A percentile compares a stretch with the other conserved stretches of the same genome.
phyloP scores from a whole-genome alignment of 2,329 filamentous ascomycete genomes.

The Polychaeton citri region DNA sequence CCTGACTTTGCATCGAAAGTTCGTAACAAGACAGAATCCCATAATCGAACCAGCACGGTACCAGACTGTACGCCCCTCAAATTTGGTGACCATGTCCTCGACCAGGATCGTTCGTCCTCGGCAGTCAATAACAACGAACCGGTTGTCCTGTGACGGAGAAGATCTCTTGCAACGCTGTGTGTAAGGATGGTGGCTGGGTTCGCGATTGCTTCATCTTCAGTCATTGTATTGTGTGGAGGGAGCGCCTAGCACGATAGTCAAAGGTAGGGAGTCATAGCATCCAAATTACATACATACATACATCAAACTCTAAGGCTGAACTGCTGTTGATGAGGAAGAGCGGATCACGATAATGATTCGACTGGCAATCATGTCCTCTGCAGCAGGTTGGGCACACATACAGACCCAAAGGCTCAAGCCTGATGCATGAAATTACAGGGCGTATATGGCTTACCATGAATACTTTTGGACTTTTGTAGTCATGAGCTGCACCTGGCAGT shows the following conservation, averaged over 20 bases:
- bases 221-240: not conserved
- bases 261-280: no score
- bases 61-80: not conserved
- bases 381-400: not conserved
- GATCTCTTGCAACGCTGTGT: not conserved
- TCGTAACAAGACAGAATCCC: slow-evolving; percentile 3
- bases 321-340: not conserved
- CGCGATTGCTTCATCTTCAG: not conserved
- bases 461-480: no score
- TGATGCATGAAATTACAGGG: not conserved
- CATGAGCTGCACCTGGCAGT: no score
- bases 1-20: slow-evolving; percentile 7
- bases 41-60: slow-evolving; percentile 1
- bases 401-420: not conserved
- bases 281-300: no score
- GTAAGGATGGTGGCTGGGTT: not conserved
- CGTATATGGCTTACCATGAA: no score
- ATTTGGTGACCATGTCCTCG: not conserved
- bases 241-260: not conserved
- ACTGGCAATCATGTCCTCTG: not conserved
- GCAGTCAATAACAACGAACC: not conserved
- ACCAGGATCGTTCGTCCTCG: not conserved
- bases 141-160: not conserved
- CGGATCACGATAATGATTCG: not conserved
- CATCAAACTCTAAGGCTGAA: no score